These are phyloP conservation scores for Coemansia reversa DNA, from an alignment of 192 early-diverging fungal genomes.

Conservation along the genomic window DNA sequence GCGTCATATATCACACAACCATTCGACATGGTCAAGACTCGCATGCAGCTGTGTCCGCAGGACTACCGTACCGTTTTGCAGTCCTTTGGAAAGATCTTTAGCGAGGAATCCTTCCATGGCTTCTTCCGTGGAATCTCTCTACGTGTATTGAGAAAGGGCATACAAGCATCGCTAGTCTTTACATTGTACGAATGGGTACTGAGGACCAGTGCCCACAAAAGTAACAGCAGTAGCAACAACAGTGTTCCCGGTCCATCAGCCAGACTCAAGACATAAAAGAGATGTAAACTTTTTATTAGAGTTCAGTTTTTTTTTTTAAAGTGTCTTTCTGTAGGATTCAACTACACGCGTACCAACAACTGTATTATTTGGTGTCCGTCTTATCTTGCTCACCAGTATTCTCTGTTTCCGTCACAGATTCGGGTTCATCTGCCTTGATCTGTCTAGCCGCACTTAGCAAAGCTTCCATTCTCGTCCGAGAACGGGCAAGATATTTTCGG, in stretches of 20 bases:
- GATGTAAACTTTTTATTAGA: conserved; percentile 3
- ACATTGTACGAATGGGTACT: conserved; percentile 82
- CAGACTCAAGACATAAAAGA: conserved; percentile 13
- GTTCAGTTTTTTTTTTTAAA: neutral
- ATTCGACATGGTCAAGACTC: conserved; percentile 91
- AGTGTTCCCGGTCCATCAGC: conserved; percentile 6
- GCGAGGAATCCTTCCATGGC: conserved; percentile 72
- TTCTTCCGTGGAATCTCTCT: conserved; percentile 85
- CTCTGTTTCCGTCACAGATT: conserved; percentile 2
- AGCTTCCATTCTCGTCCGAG: neutral
- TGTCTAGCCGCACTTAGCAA: conserved; percentile 1
- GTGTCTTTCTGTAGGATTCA: neutral
- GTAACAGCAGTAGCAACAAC: conserved; percentile 5
- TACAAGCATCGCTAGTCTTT: conserved; percentile 86
- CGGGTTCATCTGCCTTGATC: neutral
- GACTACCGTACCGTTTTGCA: conserved; percentile 59
- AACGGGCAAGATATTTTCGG: neutral
- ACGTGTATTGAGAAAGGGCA: conserved; percentile 77
- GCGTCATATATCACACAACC: conserved; percentile 87
- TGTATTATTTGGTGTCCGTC: neutral
- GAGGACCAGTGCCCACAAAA: conserved; percentile 3
- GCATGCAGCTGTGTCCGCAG: conserved; percentile 83
- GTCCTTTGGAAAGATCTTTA: conserved; percentile 51
- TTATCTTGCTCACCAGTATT: neutral
- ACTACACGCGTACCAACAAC: neutral